Conservation (phyloP, 1,139 yeast genomes). For the Magnusiomyces suaveolens region DNA sequence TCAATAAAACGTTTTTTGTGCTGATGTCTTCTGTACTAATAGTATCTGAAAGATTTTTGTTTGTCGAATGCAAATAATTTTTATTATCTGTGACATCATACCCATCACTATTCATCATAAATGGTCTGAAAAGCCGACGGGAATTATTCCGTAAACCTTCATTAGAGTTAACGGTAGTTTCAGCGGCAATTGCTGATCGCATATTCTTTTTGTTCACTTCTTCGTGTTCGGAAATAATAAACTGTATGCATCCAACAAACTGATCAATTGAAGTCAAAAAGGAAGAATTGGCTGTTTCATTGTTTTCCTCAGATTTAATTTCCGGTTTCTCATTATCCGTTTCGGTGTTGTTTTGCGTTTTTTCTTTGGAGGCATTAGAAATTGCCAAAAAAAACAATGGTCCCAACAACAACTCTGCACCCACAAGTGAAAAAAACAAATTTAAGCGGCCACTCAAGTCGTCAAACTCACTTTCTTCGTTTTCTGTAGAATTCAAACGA, state of each 20-base stretch:
- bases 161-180: too few relatives aligned
- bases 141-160: too few relatives aligned
- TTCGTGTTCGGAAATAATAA: constrained; percentile 2
- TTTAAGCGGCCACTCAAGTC: not conserved
- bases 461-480: not conserved
- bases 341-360: too few relatives aligned
- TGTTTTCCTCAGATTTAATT: not conserved
- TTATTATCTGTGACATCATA: not conserved
- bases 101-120: not conserved
- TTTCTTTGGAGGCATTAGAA: not conserved
- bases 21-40: too few relatives aligned
- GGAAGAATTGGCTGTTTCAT: not conserved
- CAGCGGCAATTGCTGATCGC: not conserved
- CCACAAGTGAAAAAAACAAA: not conserved
- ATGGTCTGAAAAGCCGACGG: not conserved
- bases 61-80: too few relatives aligned
- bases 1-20: not conserved
- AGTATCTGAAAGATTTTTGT: too few relatives aligned
- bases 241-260: constrained; percentile 3
- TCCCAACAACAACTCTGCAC: not conserved
- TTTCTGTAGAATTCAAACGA: not conserved
- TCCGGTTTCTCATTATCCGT: too few relatives aligned
- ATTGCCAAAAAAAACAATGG: not conserved
- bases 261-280: not conserved
- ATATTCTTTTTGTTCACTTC: not conserved